phyloP scores from a whole-genome alignment of 2,329 filamentous ascomycete genomes.

The Hypoxylon rubiginosum region DNA sequence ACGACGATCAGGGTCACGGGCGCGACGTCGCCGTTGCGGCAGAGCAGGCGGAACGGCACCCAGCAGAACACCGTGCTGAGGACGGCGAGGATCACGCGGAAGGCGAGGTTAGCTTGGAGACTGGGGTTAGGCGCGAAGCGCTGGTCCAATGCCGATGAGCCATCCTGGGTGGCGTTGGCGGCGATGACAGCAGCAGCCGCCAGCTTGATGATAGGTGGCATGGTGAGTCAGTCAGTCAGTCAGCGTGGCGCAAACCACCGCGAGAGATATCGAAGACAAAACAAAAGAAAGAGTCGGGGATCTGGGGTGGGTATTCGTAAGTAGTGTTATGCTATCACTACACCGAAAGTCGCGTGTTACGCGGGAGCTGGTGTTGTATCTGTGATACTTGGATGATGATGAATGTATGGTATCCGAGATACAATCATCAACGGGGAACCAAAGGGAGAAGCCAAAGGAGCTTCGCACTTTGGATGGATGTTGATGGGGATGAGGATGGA shows the following conservation, averaged over 20 bases:
- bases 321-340: background rate
- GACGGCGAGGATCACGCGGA: slow-evolving; percentile 62
- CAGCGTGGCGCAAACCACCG: background rate
- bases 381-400: background rate
- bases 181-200: background rate
- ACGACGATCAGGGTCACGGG: slow-evolving; percentile 64
- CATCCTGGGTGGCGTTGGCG: slow-evolving; percentile 1
- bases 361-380: background rate
- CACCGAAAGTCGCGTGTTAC: background rate
- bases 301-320: too few relatives aligned
- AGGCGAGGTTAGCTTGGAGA: slow-evolving; percentile 61
- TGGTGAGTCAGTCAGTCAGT: background rate
- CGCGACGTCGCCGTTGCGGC: slow-evolving; percentile 67
- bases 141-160: background rate
- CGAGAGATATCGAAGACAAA: background rate
- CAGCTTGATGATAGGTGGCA: slow-evolving; percentile 6
- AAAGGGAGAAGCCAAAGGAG: background rate
- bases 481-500: too few relatives aligned
- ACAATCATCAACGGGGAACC: background rate
- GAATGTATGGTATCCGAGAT: background rate
- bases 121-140: slow-evolving; percentile 32
- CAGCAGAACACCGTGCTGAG: slow-evolving; percentile 61
- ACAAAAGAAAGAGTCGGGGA: background rate
- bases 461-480: too few relatives aligned
- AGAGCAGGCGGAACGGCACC: slow-evolving; percentile 66